These are phyloP conservation scores for Diatrype stigma DNA, from an alignment of 2,329 filamentous ascomycete genomes.

Conservation along the genomic window DNA sequence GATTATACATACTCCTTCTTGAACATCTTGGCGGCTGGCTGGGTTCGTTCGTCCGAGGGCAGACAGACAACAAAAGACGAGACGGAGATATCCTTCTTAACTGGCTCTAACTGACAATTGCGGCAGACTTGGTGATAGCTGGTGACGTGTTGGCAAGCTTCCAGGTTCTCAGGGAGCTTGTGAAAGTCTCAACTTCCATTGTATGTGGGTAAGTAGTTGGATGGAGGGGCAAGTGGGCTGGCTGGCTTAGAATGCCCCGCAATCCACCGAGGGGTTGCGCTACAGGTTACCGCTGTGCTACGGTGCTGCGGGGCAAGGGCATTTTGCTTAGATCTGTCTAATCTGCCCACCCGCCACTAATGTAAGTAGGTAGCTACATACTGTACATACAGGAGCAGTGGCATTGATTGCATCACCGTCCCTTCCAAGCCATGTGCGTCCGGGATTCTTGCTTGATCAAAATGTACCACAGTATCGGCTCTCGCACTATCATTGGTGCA, in stretches of 20 bases:
- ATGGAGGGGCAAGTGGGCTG: neutral
- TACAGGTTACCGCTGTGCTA: too few species aligned
- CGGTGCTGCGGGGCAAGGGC: neutral
- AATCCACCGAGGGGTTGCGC: neutral
- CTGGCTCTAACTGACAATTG: neutral
- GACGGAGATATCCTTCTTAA: neutral
- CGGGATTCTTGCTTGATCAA: too few species aligned
- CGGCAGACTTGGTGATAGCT: neutral
- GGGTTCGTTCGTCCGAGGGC: neutral
- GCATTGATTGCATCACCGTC: too few species aligned
- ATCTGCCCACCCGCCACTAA: too few species aligned
- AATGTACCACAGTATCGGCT: neutral
- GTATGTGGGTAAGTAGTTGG: too few species aligned
- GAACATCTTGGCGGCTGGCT: constrained; percentile 63
- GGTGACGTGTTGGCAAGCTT: constrained; percentile 4
- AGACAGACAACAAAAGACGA: neutral
- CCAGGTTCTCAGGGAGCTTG: neutral
- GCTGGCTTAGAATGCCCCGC: neutral
- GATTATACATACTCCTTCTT: constrained; percentile 73
- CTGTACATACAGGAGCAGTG: too few species aligned
- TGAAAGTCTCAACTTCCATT: too few species aligned
- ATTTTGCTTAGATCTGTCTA: too few species aligned
- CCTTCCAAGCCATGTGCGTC: too few species aligned
- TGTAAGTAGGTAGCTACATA: too few species aligned
- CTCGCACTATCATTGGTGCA: neutral